Evolutionary conservation across 495 filamentous ascomycete genomes (phyloP).

Genomic region (Clavariopsis aquatica): DNA sequence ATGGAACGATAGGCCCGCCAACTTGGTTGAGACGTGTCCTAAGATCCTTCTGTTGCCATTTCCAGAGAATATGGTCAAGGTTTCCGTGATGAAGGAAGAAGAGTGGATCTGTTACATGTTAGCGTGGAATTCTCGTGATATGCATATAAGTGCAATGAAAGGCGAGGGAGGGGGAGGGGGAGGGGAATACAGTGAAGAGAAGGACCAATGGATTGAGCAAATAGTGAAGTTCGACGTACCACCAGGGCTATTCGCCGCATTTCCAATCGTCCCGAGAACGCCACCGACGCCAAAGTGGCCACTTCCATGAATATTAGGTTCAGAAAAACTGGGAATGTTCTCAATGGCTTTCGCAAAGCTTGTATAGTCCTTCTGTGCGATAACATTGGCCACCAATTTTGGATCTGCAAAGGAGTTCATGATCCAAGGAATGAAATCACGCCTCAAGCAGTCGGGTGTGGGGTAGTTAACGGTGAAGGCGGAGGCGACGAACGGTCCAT

Average conservation of each 20-base stretch:
- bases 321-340: constrained; percentile 19
- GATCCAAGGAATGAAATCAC: constrained; percentile 23
- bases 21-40: constrained; percentile 23
- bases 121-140: no score
- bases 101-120: constrained; percentile 3
- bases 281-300: constrained; percentile 26
- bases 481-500: constrained; percentile 14
- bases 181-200: no score
- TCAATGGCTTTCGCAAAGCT: constrained; percentile 16
- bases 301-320: constrained; percentile 24
- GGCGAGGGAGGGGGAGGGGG: no score
- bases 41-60: constrained; percentile 20
- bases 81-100: constrained; percentile 20
- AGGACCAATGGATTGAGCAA: no score
- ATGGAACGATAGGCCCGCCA: constrained; percentile 13
- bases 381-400: constrained; percentile 4
- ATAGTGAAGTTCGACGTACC: no score
- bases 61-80: constrained; percentile 23
- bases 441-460: constrained; percentile 16
- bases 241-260: constrained; percentile 18
- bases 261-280: constrained; percentile 19
- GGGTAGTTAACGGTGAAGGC: constrained; percentile 19
- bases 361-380: constrained; percentile 13
- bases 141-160: no score
- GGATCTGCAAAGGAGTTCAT: constrained; percentile 20